These are phyloP conservation scores for Coemansia erecta DNA, from an alignment of 192 early-diverging fungal species.

Conservation along the genomic window DNA sequence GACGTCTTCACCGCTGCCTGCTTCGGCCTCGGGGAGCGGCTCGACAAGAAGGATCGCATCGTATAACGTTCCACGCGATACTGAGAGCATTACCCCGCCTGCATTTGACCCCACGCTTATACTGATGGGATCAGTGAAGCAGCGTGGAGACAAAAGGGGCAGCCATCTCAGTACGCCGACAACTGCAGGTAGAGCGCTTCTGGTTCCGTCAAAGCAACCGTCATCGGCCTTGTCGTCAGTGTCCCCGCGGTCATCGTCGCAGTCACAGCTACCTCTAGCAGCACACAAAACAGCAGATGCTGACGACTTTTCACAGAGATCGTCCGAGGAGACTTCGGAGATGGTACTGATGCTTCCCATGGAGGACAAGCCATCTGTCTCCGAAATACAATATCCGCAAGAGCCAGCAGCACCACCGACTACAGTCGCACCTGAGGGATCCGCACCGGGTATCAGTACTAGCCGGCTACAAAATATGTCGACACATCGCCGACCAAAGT, in stretches of 20 bases:
- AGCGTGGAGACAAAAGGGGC: slow-evolving; percentile 22
- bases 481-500: slow-evolving; percentile 32
- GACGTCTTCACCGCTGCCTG: slow-evolving; percentile 5
- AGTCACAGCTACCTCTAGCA: neutral
- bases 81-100: neutral
- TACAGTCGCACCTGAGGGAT: too few relatives aligned
- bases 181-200: neutral
- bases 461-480: neutral
- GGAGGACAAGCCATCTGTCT: too few relatives aligned
- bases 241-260: neutral
- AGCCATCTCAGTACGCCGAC: neutral
- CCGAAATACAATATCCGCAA: too few relatives aligned
- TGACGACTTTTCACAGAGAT: too few relatives aligned
- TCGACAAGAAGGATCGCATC: neutral
- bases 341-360: too few relatives aligned
- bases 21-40: neutral
- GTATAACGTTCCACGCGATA: neutral
- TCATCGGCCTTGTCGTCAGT: neutral
- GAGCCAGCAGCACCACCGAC: too few relatives aligned
- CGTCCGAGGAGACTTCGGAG: too few relatives aligned
- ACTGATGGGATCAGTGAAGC: slow-evolving; percentile 39
- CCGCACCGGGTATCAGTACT: too few relatives aligned
- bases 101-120: slow-evolving; percentile 3
- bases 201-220: neutral
- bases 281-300: neutral